Percentiles rank a stretch among this genome's conserved stretches.
Evolutionary conservation across 371 early-diverging fungal species (phyloP).

Genomic region (Fennellomyces sp.): DNA sequence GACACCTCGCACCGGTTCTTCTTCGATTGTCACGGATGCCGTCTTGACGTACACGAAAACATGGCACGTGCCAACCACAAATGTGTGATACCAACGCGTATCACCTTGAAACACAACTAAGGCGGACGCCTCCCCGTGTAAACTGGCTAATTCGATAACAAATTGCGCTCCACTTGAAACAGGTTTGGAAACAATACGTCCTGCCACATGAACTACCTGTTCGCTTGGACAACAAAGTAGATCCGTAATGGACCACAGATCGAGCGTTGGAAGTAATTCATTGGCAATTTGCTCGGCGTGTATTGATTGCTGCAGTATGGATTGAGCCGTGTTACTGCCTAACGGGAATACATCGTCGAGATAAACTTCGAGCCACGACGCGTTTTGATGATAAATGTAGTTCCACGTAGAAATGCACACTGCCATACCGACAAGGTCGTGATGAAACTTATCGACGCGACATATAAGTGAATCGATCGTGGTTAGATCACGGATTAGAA

Average conservation of each 20-base stretch:
- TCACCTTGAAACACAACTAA: conserved; percentile 21
- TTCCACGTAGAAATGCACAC: conserved; percentile 19
- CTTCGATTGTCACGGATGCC: neutral
- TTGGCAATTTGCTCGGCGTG: neutral
- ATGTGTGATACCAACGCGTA: conserved; percentile 11
- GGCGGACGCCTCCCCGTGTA: neutral
- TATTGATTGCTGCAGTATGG: conserved; percentile 2
- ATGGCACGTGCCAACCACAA: conserved; percentile 9
- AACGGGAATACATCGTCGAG: conserved; percentile 2
- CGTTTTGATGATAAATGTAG: neutral
- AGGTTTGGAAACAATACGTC: neutral
- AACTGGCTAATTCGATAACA: conserved; percentile 8
- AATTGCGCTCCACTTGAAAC: conserved; percentile 9
- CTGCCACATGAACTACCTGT: neutral
- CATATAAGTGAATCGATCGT: conserved; percentile 7
- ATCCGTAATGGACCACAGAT: neutral
- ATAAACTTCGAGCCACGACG: conserved; percentile 10
- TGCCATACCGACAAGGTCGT: neutral
- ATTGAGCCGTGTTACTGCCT: neutral
- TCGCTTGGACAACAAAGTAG: neutral
- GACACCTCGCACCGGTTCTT: neutral
- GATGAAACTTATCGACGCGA: conserved; percentile 11
- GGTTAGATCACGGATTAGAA: conserved; percentile 5
- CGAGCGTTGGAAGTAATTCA: neutral
- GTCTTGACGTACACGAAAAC: conserved; percentile 10